Evolutionary conservation across 371 early-diverging fungal species (phyloP), one percentile per base, ranked within the genome.

Genomic region (Saksenaea vasiformis): DNA sequence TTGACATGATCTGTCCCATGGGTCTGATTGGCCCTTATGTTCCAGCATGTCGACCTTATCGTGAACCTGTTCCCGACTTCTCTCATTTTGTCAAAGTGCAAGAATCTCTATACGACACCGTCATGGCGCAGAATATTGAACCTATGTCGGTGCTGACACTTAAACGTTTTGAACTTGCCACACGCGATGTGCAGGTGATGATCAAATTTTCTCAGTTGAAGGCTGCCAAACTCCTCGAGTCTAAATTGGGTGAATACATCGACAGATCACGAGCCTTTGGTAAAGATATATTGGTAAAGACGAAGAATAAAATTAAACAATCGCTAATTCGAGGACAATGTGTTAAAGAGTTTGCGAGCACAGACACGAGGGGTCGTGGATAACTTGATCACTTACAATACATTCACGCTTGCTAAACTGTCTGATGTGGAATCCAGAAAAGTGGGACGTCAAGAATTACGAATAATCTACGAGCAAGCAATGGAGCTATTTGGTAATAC

Each of bases 311-410:
- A 26, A 1, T 66, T 14, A 71, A 66, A 24, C 68, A 60, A 22
- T 62, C 69, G 0, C 66, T 70, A 0, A 66, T 78, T 38, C 70
- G 39, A 17, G 57, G 47, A 53, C 31, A 39, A 24, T 13, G 0
- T n/a, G 22, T 41, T 41, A 19, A 31, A 68, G 67, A 54, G 58
- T 10, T 55, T 75, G 22, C 72, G 72, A 60, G 67, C 76, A 10
- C 66, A 64, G 41, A 68, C 72, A 0, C 66, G 63, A 41, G 66
- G 69, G n/a, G 69, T 72, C 13, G 28, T 75, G 31, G 72, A 80
- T 59, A 83, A 80, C 39, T 53, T 80, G 15, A 83, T 83, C 41
- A 77, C 81, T 0, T 83, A 83, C 66, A 80, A 80, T 38, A 74
- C 77, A 5, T 78, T 77, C 51, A 77, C 78, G 0, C 61, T 83